Evolutionary conservation across 495 filamentous ascomycete genomes (phyloP), one percentile per base, ranked within the genome.

Genomic region (Penicillium alfredii): DNA sequence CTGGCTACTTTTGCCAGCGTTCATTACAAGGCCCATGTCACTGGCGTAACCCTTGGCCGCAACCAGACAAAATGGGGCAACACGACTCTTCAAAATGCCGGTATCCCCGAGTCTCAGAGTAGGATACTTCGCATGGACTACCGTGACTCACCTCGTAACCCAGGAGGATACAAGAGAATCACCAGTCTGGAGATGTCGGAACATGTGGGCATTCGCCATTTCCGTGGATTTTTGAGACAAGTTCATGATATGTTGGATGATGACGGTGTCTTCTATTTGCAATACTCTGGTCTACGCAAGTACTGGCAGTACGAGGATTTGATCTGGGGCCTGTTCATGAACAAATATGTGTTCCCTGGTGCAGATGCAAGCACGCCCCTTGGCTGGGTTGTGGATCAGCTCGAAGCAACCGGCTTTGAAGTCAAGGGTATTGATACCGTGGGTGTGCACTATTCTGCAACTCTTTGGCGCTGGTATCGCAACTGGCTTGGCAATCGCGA

Each of bases 111-210:
- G 25, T 55, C 61, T 25, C 79, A 83, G 49, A 78, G 73, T 56
- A 60, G 59, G 10, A 78, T 83, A 40, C 56, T 76, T 18, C 81
- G 79, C 53, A 69, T 74, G 64, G 78, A 83, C 58, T 83, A 82
- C 68, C 83, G 86, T 43, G 86, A 90, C 56, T 86, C 85, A 39
- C 77, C 82, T 16, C 80, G 77, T 3, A 63, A 72, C 38, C 64
- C 70, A 27, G n/a, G n/a, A n/a, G n/a, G n/a, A n/a, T 93, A 84
- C 63, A 70, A 87, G 53, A 90, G 88, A 71, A 90, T 93, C 56
- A 87, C 84, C 24, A 85, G 82, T 53, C 74, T 93, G 12, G 86
- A 93, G 65, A 93, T 93, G 86, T 84, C 81, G 18, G 86, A 93
- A 68, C 86, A 93, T 56, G 86, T 93, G 39, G 86, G 86, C 62